Conservation (phyloP, 225 moss, liverwort and hornwort species). For the Pleurozium schreberi region DNA sequence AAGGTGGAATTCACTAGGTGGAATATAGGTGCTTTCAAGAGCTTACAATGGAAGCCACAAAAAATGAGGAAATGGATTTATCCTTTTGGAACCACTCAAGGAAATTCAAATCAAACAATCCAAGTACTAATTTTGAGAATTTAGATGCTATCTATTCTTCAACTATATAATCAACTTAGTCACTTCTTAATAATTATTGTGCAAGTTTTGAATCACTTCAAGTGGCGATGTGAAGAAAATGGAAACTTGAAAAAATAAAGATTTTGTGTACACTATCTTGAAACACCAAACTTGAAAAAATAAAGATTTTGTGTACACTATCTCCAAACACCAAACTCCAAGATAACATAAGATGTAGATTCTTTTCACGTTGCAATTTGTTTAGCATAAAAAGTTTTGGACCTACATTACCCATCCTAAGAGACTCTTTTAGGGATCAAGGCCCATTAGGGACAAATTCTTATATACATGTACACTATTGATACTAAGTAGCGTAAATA, state of each 20-base stretch:
- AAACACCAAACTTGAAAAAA: background rate
- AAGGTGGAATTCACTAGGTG: rapidly evolving
- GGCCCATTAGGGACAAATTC: no score
- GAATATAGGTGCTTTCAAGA: background rate
- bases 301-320: no score
- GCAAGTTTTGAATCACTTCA: background rate
- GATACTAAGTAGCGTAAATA: background rate
- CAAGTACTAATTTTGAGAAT: background rate
- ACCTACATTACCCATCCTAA: no score
- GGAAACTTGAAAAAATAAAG: background rate
- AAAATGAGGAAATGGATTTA: background rate
- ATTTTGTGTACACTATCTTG: no score
- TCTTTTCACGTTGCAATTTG: no score
- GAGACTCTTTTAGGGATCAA: no score
- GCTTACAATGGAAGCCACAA: background rate
- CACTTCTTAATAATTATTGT: background rate
- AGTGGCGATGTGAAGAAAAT: background rate
- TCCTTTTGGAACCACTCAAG: background rate
- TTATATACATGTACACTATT: background rate
- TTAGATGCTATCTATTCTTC: background rate
- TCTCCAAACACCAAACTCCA: no score
- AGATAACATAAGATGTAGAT: no score
- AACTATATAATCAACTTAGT: background rate
- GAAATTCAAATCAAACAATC: background rate
- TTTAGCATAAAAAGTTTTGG: no score